Conservation (phyloP, 2,329 filamentous ascomycete species). For the Penicillium paneum region DNA sequence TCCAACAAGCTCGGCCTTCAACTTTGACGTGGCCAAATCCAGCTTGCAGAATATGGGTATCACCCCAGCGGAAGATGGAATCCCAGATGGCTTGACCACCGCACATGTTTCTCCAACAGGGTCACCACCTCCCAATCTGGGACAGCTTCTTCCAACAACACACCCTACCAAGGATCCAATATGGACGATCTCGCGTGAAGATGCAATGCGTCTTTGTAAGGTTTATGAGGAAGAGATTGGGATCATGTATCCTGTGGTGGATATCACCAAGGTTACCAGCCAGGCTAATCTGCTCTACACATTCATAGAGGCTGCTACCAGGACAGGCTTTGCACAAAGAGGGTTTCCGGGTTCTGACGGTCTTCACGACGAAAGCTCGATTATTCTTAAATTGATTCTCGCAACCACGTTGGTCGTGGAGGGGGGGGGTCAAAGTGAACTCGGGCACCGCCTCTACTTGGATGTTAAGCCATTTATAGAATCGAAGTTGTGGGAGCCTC, state of each 20-base stretch:
- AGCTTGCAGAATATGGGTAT: constrained; percentile 90
- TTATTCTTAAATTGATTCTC: constrained; percentile 77
- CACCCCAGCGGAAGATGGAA: constrained; percentile 56
- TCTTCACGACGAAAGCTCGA: constrained; percentile 62
- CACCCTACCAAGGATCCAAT: constrained; percentile 68
- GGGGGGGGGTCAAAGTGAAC: constrained; percentile 71
- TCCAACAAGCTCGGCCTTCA: constrained; percentile 81
- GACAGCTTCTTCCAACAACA: constrained; percentile 33
- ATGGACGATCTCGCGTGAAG: constrained; percentile 72
- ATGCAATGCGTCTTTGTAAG: constrained; percentile 73
- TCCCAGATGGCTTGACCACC: constrained; percentile 58
- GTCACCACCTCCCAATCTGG: constrained; percentile 41
- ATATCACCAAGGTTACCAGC: constrained; percentile 66
- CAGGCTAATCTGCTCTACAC: constrained; percentile 68
- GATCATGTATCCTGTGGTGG: constrained; percentile 84
- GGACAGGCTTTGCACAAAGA: constrained; percentile 57
- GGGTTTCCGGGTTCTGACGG: constrained; percentile 55
- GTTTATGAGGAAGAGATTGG: constrained; percentile 88
- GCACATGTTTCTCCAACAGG: constrained; percentile 53
- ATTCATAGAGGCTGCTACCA: constrained; percentile 67
- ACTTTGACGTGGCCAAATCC: constrained; percentile 79
- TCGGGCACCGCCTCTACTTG: constrained; percentile 69
- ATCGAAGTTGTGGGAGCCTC: constrained; percentile 55
- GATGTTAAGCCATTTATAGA: constrained; percentile 72
- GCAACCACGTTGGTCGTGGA: constrained; percentile 75